Conservation (phyloP, 306 rosid genomes). For the Bauhinia variegata region DNA sequence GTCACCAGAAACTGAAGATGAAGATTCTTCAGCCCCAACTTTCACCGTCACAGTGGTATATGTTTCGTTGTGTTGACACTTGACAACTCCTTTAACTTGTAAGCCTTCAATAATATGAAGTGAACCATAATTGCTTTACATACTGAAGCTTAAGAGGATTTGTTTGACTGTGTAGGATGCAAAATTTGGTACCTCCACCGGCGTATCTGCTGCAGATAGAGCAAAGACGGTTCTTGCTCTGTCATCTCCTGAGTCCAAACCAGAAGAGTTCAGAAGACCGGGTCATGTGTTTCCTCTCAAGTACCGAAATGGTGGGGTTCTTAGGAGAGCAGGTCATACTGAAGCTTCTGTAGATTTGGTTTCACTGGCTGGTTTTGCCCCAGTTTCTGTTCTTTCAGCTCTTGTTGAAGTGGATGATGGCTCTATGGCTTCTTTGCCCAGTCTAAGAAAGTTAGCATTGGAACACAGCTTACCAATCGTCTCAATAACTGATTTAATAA, state of each 20-base stretch:
- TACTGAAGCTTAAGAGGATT: background rate
- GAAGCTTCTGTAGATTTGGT: slow-evolving; percentile 89
- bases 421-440: slow-evolving; percentile 65
- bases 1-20: slow-evolving; percentile 69
- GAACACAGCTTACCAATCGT: slow-evolving; percentile 63
- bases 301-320: slow-evolving; percentile 81
- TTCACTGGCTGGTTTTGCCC: slow-evolving; percentile 62
- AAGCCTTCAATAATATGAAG: background rate
- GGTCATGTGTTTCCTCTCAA: slow-evolving; percentile 89
- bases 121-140: background rate
- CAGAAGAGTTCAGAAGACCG: slow-evolving; percentile 72
- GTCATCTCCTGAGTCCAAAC: slow-evolving; percentile 59
- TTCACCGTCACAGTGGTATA: slow-evolving; percentile 88
- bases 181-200: slow-evolving; percentile 66
- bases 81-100: background rate
- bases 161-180: slow-evolving; percentile 60
- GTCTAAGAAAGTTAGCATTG: slow-evolving; percentile 57
- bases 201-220: slow-evolving; percentile 82
- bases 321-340: slow-evolving; percentile 84
- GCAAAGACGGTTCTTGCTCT: slow-evolving; percentile 72
- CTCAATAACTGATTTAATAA: slow-evolving; percentile 83
- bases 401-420: slow-evolving; percentile 65
- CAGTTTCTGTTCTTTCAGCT: slow-evolving; percentile 74
- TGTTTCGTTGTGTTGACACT: slow-evolving; percentile 5
- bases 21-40: slow-evolving; percentile 80